phyloP scores from a whole-genome alignment of 2,329 filamentous ascomycete genomes.

The Aspergillus pseudoterreus region DNA sequence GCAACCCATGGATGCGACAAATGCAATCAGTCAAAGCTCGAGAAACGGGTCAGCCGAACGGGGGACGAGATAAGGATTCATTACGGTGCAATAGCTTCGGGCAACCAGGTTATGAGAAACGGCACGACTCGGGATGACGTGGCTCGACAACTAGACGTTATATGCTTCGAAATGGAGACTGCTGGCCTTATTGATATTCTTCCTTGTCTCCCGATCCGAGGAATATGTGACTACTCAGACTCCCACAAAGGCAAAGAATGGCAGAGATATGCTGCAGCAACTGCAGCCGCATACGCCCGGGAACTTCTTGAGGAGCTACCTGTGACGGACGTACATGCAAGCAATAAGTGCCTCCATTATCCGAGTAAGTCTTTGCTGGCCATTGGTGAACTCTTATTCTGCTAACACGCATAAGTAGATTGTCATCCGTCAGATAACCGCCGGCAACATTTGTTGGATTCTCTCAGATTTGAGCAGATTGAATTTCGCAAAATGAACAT shows the following conservation, averaged over 20 bases:
- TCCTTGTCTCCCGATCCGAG: slow-evolving; percentile 39
- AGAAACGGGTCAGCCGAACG: background rate
- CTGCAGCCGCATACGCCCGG: slow-evolving; percentile 27
- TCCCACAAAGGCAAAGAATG: slow-evolving; percentile 38
- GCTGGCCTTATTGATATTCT: slow-evolving; percentile 26
- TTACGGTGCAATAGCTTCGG: slow-evolving; percentile 24
- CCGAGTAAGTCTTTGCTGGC: background rate
- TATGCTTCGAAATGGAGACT: slow-evolving; percentile 33
- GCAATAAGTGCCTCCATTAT: no score
- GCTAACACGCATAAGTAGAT: background rate
- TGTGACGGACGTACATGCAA: no score
- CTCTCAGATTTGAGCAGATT: background rate
- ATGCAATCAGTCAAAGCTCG: slow-evolving; percentile 1
- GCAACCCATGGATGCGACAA: background rate
- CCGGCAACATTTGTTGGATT: background rate
- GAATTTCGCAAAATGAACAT: background rate
- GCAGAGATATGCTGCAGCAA: slow-evolving; percentile 34
- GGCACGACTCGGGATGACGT: slow-evolving; percentile 7
- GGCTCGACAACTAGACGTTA: slow-evolving; percentile 6
- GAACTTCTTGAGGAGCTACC: slow-evolving; percentile 10
- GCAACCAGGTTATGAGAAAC: slow-evolving; percentile 22
- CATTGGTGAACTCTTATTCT: background rate
- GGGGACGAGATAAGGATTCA: slow-evolving; percentile 11
- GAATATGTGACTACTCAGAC: slow-evolving; percentile 42
- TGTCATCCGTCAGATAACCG: background rate